Evolutionary conservation across 352 stramenopile genomes (phyloP).

Genomic region (Phytophthora pinifolia): DNA sequence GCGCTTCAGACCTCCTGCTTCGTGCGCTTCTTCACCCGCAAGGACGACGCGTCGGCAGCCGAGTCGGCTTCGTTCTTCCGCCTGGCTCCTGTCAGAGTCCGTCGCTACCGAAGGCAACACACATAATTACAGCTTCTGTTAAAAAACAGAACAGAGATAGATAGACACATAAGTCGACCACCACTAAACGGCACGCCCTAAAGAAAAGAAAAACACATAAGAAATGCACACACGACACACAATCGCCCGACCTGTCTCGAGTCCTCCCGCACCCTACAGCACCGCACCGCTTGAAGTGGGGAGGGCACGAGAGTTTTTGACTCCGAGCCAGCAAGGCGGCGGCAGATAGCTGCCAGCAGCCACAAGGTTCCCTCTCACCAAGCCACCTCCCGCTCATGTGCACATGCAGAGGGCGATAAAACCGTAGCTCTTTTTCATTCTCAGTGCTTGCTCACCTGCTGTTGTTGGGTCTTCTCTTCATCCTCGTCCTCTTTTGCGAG

Average conservation of each 20-base stretch:
- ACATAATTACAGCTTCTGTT: conserved; percentile 93
- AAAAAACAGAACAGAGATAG: conserved; percentile 83
- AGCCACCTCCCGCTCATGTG: not conserved
- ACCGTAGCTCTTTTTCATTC: conserved; percentile 27
- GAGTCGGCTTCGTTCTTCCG: conserved; percentile 70
- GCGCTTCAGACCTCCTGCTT: conserved; percentile 64
- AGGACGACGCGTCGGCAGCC: conserved; percentile 39
- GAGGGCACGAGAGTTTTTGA: conserved; percentile 1
- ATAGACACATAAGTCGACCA: conserved; percentile 88
- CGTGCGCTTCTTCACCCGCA: conserved; percentile 71
- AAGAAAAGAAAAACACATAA: conserved; percentile 34
- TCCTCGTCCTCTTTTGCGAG: conserved; percentile 83
- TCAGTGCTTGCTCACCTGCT: conserved; percentile 59
- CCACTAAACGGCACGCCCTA: conserved; percentile 49
- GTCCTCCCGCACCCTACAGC: conserved; percentile 10
- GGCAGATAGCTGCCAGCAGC: conserved; percentile 3
- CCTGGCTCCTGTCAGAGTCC: conserved; percentile 62
- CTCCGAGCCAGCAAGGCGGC: conserved; percentile 12
- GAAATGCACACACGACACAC: conserved; percentile 36
- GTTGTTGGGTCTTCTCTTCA: conserved; percentile 61
- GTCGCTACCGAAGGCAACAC: conserved; percentile 81
- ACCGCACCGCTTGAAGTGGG: conserved; percentile 24
- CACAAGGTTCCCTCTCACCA: conserved; percentile 1
- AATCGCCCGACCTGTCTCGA: conserved; percentile 16
- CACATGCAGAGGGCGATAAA: conserved; percentile 28